These are phyloP conservation scores for Lipomyces spencermartinsiae DNA, from an alignment of 805 yeast species.

Conservation along the genomic window DNA sequence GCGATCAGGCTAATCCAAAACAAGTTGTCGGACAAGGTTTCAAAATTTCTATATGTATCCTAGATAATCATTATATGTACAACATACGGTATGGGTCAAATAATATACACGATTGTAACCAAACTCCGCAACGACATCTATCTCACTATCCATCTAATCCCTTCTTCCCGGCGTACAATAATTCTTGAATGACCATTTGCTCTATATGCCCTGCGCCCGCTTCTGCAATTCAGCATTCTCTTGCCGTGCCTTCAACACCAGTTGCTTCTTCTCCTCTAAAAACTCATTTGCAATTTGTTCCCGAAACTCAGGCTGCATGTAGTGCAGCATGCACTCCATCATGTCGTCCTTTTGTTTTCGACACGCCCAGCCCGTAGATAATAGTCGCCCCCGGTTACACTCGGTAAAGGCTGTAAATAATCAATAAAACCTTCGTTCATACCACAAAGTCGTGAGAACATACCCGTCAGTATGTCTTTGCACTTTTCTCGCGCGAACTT, in stretches of 20 bases:
- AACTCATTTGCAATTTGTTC: conserved; percentile 72
- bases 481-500: conserved; percentile 28
- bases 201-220: conserved; percentile 3
- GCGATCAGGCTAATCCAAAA: background rate
- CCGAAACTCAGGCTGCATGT: conserved; percentile 60
- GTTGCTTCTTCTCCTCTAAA: conserved; percentile 62
- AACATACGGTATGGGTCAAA: background rate
- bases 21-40: background rate
- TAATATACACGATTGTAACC: background rate
- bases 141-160: background rate
- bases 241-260: conserved; percentile 33
- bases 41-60: background rate
- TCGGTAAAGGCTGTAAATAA: conserved; percentile 56
- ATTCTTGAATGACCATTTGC: background rate
- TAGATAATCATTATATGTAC: background rate
- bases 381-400: conserved; percentile 68
- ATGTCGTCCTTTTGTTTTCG: conserved; percentile 62
- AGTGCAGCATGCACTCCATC: conserved; percentile 65
- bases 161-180: background rate
- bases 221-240: conserved; percentile 3
- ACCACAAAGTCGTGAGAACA: background rate
- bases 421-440: background rate
- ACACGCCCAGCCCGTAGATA: conserved; percentile 72
- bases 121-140: background rate
- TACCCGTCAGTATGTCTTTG: conserved; percentile 24